A percentile compares a stretch with the other conserved stretches of the same genome.
Evolutionary conservation across 257 asterid species (phyloP).

Genomic region (Solanum gracilifrons): DNA sequence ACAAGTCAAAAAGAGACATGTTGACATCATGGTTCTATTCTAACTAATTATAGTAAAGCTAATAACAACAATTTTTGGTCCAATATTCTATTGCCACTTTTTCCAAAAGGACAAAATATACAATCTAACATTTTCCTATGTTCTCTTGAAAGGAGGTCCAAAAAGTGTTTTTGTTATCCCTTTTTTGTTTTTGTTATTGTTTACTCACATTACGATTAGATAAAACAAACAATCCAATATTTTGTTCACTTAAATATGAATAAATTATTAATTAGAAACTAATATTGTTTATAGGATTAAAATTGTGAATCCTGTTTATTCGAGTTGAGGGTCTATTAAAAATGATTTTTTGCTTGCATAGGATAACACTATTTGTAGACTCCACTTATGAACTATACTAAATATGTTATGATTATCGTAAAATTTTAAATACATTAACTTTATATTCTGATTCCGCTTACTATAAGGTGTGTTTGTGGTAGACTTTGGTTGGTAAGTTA

Average conservation of each 20-base stretch:
- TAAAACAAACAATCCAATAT: too few species aligned
- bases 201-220: too few species aligned
- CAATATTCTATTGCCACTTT: neutral
- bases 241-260: too few species aligned
- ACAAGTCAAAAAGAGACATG: neutral
- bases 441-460: neutral
- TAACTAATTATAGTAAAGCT: neutral
- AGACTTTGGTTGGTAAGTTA: neutral
- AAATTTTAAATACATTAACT: rapidly evolving
- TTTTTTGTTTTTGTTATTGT: too few species aligned
- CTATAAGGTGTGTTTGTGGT: neutral
- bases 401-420: neutral
- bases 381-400: rapidly evolving
- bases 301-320: too few species aligned
- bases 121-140: neutral
- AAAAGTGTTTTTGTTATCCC: too few species aligned
- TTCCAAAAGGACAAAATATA: neutral
- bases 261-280: too few species aligned
- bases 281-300: too few species aligned
- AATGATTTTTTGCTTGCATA: too few species aligned
- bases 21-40: neutral
- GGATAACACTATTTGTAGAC: too few species aligned
- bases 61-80: neutral
- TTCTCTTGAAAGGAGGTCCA: neutral
- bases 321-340: too few species aligned